phyloP scores from a whole-genome alignment of 2,329 filamentous ascomycete species.

The Fusarium nurragi region DNA sequence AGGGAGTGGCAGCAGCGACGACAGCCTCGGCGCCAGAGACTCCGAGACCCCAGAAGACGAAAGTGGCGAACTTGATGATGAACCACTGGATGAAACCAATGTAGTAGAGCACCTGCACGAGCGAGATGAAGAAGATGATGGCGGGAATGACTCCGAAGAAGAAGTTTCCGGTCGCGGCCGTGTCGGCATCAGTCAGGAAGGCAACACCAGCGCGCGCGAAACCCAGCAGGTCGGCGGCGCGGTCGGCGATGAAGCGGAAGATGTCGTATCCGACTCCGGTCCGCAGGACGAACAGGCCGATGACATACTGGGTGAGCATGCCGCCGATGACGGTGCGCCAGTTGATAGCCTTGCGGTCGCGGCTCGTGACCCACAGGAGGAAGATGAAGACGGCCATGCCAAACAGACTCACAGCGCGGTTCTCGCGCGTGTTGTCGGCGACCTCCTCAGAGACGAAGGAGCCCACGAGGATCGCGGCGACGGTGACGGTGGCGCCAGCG shows the following conservation, averaged over 20 bases:
- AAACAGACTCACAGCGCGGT: conserved; percentile 83
- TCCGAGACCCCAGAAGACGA: conserved; percentile 90
- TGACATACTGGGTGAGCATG: conserved; percentile 87
- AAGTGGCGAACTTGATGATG: conserved; percentile 83
- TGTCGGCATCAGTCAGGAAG: conserved; percentile 67
- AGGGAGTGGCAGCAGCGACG: conserved; percentile 90
- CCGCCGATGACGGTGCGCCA: conserved; percentile 89
- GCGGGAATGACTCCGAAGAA: conserved; percentile 83
- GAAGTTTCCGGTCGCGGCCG: conserved; percentile 70
- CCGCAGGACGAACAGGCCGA: conserved; percentile 87
- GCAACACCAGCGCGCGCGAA: conserved; percentile 77
- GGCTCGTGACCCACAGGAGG: conserved; percentile 75
- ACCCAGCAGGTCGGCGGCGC: conserved; percentile 77
- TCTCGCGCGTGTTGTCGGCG: conserved; percentile 78
- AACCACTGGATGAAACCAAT: conserved; percentile 88
- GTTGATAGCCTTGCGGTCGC: conserved; percentile 68
- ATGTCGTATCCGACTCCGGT: conserved; percentile 86
- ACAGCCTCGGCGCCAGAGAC: conserved; percentile 94
- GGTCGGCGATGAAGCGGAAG: conserved; percentile 84
- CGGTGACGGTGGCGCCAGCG: conserved; percentile 68
- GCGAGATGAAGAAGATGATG: conserved; percentile 94
- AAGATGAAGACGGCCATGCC: conserved; percentile 77
- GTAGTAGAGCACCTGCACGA: conserved; percentile 90
- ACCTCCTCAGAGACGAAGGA: conserved; percentile 77
- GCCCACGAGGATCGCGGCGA: conserved; percentile 80